Percentiles rank a stretch among this genome's conserved stretches.
phyloP scores from a whole-genome alignment of 2,329 filamentous ascomycete genomes.

The Botrytis galanthina region DNA sequence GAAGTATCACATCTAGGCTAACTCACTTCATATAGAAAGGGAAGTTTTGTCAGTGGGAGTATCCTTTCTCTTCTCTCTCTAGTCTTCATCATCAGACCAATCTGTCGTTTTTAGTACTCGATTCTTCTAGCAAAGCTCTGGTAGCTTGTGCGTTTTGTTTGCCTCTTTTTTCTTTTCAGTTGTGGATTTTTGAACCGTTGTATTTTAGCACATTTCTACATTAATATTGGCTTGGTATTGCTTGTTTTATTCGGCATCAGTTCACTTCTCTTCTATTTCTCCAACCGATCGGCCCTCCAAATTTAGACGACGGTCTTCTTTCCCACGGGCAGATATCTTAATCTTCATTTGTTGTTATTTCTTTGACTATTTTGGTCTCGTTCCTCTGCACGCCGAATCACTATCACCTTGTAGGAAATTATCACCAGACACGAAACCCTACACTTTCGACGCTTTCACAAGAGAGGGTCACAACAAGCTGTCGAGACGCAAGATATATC shows the following conservation, averaged over 20 bases:
- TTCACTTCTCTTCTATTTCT: not conserved
- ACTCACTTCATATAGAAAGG: conserved; percentile 15
- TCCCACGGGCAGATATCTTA: not conserved
- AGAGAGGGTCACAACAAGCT: not conserved
- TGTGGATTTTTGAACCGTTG: conserved; percentile 6
- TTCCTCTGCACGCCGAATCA: conserved; percentile 8
- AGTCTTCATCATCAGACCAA: conserved; percentile 37
- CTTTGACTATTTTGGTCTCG: not conserved
- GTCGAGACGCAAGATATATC: conserved; percentile 8
- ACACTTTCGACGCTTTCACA: not conserved
- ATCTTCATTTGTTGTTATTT: conserved; percentile 3
- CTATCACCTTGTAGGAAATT: not conserved
- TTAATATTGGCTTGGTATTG: conserved; percentile 4
- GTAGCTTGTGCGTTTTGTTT: conserved; percentile 41
- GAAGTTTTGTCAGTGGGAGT: conserved; percentile 5
- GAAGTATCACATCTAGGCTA: not conserved
- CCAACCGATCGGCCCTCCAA: not conserved
- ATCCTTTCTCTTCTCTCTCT: conserved; percentile 23
- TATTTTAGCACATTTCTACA: not conserved
- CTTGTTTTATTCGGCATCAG: not conserved
- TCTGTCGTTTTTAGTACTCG: conserved; percentile 24
- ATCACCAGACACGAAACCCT: not conserved
- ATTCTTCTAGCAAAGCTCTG: conserved; percentile 46
- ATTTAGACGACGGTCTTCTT: not conserved
- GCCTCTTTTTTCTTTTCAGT: conserved; percentile 31